Evolutionary conservation across 2,329 filamentous ascomycete species (phyloP), one percentile per base, ranked within the genome.

Genomic region (Corynespora cassiicola): DNA sequence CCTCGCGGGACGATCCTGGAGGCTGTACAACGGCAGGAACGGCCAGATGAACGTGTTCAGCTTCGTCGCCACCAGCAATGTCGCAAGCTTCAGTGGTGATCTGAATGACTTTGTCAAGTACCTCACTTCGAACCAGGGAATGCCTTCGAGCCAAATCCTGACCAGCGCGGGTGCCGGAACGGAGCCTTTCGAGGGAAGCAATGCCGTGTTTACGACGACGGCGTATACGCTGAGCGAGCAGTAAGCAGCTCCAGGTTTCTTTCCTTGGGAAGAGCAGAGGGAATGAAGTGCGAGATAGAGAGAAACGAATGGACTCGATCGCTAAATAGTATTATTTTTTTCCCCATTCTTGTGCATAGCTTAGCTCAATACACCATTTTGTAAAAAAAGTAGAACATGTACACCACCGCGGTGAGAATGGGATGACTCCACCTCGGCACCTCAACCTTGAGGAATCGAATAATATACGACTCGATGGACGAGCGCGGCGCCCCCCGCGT

Each of bases 1-100:
- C 9, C 71, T 86, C 39, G 78, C 63, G 24, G 81, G 79, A 25
- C 61, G 68, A 19, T 65, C 56, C n/a, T 87, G 78, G 75, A 75
- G 79, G 36, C 68, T 87, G 31, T 86, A 76, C 67, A 73, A 72
- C 40, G 84, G 84, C n/a, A 66, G 64, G n/a, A 84, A 86, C 50
- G 78, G 79, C 18, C 61, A 66, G 35, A 84, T 75, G 63, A 78
- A 74, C 3, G 82, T 87, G 8, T 86, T 76, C 68, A 81, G 77
- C 53, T 87, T 82, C 46, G 77, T 82, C 6, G 76, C 77, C 0
- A 42, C 49, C 12, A 72, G 63, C 30, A 62, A 75, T 22, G 65
- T 77, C n/a, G 73, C 68, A 15, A 73, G 50, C 62, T 86, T 82
- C 65, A 72, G 67, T 25, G 81, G 75, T 19, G 80, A 87, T 58